Evolutionary conservation across 2,329 filamentous ascomycete genomes (phyloP).

Genomic region (Periconia macrospinosa): DNA sequence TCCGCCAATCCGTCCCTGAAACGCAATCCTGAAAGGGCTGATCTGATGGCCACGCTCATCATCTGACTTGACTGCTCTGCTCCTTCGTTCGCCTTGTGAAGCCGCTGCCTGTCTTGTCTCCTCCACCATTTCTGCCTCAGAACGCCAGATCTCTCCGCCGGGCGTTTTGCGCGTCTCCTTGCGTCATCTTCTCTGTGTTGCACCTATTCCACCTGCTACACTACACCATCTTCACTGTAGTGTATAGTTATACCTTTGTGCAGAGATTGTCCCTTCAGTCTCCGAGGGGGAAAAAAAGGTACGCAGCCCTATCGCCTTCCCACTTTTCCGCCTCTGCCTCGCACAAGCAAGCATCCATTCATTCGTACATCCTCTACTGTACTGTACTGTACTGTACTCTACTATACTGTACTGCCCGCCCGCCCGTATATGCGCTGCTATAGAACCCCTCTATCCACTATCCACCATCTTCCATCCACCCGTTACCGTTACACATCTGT

Average conservation of each 20-base stretch:
- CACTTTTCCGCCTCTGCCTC: not conserved
- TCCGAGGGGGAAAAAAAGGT: conserved; percentile 12
- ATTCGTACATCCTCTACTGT: conserved; percentile 14
- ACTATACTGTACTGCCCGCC: too few relatives aligned
- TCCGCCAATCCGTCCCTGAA: not conserved
- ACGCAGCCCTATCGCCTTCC: conserved; percentile 10
- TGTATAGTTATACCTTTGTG: too few relatives aligned
- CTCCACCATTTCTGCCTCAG: conserved; percentile 14
- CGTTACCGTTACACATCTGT: too few relatives aligned
- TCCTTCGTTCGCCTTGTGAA: not conserved
- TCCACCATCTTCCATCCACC: conserved; percentile 13
- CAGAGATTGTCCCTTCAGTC: not conserved
- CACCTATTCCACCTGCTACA: too few relatives aligned
- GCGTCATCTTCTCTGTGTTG: too few relatives aligned
- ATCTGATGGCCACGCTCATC: too few relatives aligned
- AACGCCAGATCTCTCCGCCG: conserved; percentile 8
- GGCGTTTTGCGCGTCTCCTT: too few relatives aligned
- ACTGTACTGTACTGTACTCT: too few relatives aligned
- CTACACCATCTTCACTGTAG: not conserved
- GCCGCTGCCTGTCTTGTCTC: conserved; percentile 10
- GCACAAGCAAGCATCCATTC: too few relatives aligned
- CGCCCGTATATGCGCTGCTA: too few relatives aligned
- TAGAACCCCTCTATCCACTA: too few relatives aligned
- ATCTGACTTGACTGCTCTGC: not conserved
- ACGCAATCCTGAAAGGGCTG: too few relatives aligned